phyloP scores from a whole-genome alignment of 2,329 filamentous ascomycete species.

The Ilyonectria robusta region DNA sequence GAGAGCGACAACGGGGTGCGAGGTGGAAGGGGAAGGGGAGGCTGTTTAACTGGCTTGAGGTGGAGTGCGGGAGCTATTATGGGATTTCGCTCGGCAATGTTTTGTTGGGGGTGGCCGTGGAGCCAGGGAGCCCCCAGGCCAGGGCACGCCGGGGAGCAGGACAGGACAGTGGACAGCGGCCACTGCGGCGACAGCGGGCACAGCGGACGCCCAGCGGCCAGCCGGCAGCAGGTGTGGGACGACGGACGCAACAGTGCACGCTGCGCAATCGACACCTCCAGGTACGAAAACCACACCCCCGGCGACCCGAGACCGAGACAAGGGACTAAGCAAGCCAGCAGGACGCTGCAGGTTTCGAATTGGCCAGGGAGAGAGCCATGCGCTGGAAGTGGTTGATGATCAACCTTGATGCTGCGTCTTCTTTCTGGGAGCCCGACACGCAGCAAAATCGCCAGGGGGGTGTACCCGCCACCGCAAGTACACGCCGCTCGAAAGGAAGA shows the following conservation, averaged over 20 bases:
- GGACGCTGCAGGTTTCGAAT: slow-evolving; percentile 16
- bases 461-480: background rate
- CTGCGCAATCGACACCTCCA: background rate
- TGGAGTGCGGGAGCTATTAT: slow-evolving; percentile 36
- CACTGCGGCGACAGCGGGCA: background rate
- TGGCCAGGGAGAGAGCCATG: background rate
- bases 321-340: background rate
- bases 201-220: background rate
- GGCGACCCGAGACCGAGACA: slow-evolving; percentile 6
- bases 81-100: slow-evolving; percentile 41
- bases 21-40: slow-evolving; percentile 7
- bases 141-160: slow-evolving; percentile 6
- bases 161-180: background rate
- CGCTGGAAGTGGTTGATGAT: background rate
- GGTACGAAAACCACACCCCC: background rate
- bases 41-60: slow-evolving; percentile 5
- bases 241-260: background rate
- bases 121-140: slow-evolving; percentile 35
- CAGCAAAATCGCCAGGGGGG: background rate
- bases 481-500: slow-evolving; percentile 23
- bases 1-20: slow-evolving; percentile 20
- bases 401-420: background rate
- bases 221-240: background rate
- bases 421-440: background rate
- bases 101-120: slow-evolving; percentile 48